These are phyloP conservation scores for Glycine tomentella DNA, from an alignment of 306 rosid species.

Conservation along the genomic window DNA sequence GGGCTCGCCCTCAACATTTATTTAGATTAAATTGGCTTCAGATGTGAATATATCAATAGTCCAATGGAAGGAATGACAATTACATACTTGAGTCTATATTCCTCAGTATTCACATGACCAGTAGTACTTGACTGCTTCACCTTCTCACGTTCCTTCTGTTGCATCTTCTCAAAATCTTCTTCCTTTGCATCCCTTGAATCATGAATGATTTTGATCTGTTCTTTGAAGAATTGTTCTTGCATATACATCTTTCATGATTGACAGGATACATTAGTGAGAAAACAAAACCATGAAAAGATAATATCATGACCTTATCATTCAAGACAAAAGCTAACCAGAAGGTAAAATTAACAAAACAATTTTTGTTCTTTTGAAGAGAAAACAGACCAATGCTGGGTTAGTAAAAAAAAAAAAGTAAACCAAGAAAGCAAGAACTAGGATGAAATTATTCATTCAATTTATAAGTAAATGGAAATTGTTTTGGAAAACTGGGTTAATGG, in stretches of 20 bases:
- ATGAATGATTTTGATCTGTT: slow-evolving; percentile 62
- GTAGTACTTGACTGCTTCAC: slow-evolving; percentile 58
- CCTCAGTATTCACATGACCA: slow-evolving; percentile 55
- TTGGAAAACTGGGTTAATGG: background rate
- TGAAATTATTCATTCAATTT: slow-evolving; percentile 25
- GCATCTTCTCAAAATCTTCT: slow-evolving; percentile 77
- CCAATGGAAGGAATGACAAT: slow-evolving; percentile 7
- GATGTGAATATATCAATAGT: slow-evolving; percentile 29
- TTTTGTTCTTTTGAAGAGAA: slow-evolving; percentile 28
- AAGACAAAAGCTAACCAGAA: slow-evolving; percentile 1
- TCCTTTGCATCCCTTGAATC: slow-evolving; percentile 65
- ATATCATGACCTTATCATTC: slow-evolving; percentile 11
- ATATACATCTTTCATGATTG: slow-evolving; percentile 60
- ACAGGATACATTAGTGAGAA: slow-evolving; percentile 24
- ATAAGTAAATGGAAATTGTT: slow-evolving; percentile 4
- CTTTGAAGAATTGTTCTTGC: slow-evolving; percentile 77
- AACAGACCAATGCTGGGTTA: background rate
- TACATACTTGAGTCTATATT: slow-evolving; percentile 59
- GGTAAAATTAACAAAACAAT: slow-evolving; percentile 6
- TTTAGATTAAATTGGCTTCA: background rate
- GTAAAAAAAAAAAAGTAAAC: slow-evolving; percentile 1
- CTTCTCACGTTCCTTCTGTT: slow-evolving; percentile 82
- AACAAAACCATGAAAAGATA: background rate
- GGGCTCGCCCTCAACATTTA: too few relatives aligned
- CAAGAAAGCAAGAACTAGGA: background rate